Evolutionary conservation across 2,329 filamentous ascomycete species (phyloP).

Genomic region (Lachnellula suecica): DNA sequence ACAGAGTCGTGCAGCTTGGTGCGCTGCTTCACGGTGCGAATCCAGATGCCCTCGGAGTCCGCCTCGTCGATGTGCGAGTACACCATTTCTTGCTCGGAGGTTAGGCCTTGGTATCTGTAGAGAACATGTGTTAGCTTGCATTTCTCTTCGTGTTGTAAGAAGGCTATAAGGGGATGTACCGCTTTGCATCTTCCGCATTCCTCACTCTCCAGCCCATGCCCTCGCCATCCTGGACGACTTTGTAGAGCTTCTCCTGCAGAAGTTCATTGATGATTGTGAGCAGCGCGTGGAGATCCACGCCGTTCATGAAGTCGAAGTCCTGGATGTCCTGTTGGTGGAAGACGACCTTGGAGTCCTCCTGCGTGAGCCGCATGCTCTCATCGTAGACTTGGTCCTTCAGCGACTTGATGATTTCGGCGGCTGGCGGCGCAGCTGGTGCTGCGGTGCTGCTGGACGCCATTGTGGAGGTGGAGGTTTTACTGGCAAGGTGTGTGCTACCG

Average conservation of each 20-base stretch:
- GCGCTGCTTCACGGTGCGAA: constrained; percentile 75
- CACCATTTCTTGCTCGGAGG: constrained; percentile 78
- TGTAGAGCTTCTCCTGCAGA: constrained; percentile 60
- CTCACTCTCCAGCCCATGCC: constrained; percentile 59
- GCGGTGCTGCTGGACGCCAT: constrained; percentile 16
- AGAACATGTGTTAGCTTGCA: constrained; percentile 8
- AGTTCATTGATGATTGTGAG: constrained; percentile 56
- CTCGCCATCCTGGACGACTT: constrained; percentile 43
- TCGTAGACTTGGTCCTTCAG: constrained; percentile 30
- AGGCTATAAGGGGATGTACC: constrained; percentile 42
- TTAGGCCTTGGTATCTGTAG: constrained; percentile 56
- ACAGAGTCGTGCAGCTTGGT: constrained; percentile 83
- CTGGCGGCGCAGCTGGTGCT: neutral
- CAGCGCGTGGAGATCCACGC: constrained; percentile 53
- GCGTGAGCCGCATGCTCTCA: constrained; percentile 18
- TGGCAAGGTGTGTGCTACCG: constrained; percentile 18
- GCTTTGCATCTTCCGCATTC: constrained; percentile 58
- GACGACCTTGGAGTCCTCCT: constrained; percentile 30
- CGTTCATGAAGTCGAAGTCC: constrained; percentile 56
- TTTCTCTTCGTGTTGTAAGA: neutral
- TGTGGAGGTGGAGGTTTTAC: neutral
- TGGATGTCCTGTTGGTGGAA: constrained; percentile 61
- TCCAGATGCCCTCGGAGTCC: constrained; percentile 86
- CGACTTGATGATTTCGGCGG: constrained; percentile 20
- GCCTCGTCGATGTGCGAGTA: constrained; percentile 88